These are phyloP conservation scores for Marchantia paleacea DNA, from an alignment of 225 moss, liverwort and hornwort species.

Conservation along the genomic window DNA sequence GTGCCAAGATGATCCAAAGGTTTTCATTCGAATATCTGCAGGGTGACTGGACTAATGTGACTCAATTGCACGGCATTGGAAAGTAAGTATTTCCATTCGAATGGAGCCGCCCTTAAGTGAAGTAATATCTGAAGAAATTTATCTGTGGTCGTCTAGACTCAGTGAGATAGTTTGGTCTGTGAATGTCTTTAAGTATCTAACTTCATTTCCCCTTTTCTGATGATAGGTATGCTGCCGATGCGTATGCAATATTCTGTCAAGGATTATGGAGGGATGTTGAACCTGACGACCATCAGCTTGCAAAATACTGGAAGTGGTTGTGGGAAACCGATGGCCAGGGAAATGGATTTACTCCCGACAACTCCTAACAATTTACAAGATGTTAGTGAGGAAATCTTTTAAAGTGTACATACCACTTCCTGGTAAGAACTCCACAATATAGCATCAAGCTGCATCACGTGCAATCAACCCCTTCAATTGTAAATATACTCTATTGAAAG, in stretches of 20 bases:
- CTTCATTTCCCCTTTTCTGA: not conserved
- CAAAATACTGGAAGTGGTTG: constrained; percentile 85
- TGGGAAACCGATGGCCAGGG: constrained; percentile 78
- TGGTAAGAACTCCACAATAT: constrained; percentile 15
- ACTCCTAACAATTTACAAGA: constrained; percentile 14
- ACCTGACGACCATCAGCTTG: constrained; percentile 68
- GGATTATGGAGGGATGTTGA: constrained; percentile 92
- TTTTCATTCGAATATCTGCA: constrained; percentile 78
- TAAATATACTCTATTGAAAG: constrained; percentile 28
- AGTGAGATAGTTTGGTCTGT: no score
- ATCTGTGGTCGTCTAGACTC: no score
- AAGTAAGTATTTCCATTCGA: constrained; percentile 52
- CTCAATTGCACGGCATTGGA: constrained; percentile 90
- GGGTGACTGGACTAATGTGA: constrained; percentile 84
- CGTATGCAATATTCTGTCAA: constrained; percentile 98
- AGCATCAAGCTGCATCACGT: not conserved
- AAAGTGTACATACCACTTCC: constrained; percentile 39
- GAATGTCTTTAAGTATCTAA: no score
- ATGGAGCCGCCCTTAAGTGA: not conserved
- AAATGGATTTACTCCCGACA: constrained; percentile 46
- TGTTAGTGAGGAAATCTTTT: constrained; percentile 1
- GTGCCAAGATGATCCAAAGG: constrained; percentile 85
- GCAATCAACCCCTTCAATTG: constrained; percentile 18
- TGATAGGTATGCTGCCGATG: constrained; percentile 90
- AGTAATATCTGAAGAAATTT: no score